Conservation (phyloP, 2,329 filamentous ascomycete genomes). For the Microsporum audouinii region DNA sequence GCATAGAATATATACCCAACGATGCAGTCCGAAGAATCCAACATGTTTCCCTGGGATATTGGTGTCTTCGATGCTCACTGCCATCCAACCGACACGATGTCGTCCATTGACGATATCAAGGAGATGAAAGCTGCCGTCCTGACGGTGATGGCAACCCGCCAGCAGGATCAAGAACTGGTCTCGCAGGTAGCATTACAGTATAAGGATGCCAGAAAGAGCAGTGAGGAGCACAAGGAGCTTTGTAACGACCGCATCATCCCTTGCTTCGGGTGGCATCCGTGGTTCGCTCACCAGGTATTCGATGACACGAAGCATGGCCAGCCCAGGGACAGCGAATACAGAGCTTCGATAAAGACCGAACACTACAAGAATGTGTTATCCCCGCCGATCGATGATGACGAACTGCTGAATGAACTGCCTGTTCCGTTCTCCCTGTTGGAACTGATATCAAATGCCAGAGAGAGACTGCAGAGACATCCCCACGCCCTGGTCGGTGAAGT, state of each 20-base stretch:
- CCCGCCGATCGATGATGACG: constrained; percentile 37
- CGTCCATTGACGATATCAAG: constrained; percentile 43
- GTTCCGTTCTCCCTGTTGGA: constrained; percentile 42
- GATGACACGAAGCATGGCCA: constrained; percentile 26
- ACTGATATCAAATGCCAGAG: constrained; percentile 41
- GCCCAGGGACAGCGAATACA: constrained; percentile 17
- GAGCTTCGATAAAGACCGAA: constrained; percentile 20
- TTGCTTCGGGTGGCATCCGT: constrained; percentile 57
- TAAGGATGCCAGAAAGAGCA: neutral
- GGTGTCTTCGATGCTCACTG: constrained; percentile 56
- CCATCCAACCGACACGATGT: constrained; percentile 54
- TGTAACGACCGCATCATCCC: constrained; percentile 42
- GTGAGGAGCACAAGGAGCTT: neutral
- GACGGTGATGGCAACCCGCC: constrained; percentile 53
- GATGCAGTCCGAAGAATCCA: neutral
- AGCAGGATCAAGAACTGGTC: constrained; percentile 51
- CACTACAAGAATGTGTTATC: constrained; percentile 48
- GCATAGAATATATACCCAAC: neutral
- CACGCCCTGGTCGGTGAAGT: constrained; percentile 51
- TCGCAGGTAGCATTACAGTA: constrained; percentile 13
- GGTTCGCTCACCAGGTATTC: constrained; percentile 54
- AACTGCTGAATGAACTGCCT: constrained; percentile 42
- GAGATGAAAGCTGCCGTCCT: constrained; percentile 47
- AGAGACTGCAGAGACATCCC: constrained; percentile 41
- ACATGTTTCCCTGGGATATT: constrained; percentile 48